Base-by-base conservation (phyloP, 192 early-diverging fungal species). In the Backusella liffmaniae region DNA sequence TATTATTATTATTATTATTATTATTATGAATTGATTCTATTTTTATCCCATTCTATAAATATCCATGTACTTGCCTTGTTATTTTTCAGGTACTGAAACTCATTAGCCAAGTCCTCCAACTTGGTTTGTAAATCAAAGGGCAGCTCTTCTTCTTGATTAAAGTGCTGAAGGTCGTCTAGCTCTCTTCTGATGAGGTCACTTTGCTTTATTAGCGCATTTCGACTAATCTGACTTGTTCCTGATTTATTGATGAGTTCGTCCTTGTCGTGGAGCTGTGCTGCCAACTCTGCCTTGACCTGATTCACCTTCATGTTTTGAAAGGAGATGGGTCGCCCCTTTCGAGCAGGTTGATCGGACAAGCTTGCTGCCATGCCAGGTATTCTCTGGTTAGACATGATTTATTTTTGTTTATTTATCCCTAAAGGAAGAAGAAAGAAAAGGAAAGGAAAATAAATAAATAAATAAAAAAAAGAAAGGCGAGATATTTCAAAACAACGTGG, bases 261-360 rank as follows among this genome's bases (percentile, higher is more conserved):
- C 34, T 78, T 72, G 8, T 53, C 72, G n/a, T 67, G 36, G 2
- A 73, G 35, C 26, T 78, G 77, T 9, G 36, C 53, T n/a, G 46
- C 37, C 7, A 78, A 39, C 30, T 78, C 66, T 7, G 30, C 46
- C 51, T 78, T 78, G 72, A 78, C 67, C 53, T 73, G 67, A 29
- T 74, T 44, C 3, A 70, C 77, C 23, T 49, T 74, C 67, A 78
- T 69, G n/a, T 51, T 37, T n/a, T 65, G 44, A 34, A 78, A 78
- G 1, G 77, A 78, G 72, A 78, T 59, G 70, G 44, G 70, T 23
- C 44, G n/a, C 13, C 16, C 23, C n/a, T 67, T 65, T 29, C 37
- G 41, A n/a, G 26, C 37, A 9, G 30, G 32, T 15, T 62, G 66
- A 29, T 74, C 73, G 39, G 73, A 59, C 26, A 74, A 32, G 51